These are phyloP conservation scores for Flaveria trinervia DNA, from an alignment of 129 eudicot species.

Conservation along the genomic window DNA sequence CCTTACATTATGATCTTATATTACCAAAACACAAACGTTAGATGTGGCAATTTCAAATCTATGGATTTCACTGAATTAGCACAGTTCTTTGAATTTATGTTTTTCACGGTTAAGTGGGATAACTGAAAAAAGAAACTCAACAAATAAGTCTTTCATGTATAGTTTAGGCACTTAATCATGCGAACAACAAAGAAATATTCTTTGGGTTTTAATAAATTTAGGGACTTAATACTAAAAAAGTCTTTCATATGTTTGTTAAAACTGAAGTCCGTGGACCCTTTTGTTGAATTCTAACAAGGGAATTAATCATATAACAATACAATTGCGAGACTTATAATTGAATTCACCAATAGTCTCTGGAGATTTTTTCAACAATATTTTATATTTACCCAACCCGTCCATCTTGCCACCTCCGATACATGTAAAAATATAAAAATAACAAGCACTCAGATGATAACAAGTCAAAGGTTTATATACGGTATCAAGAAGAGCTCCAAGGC, in stretches of 20 bases:
- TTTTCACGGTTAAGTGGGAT: not conserved
- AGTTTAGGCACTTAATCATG: not conserved
- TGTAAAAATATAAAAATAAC: not conserved
- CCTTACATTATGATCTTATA: not conserved
- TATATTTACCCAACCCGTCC: not conserved
- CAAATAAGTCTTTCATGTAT: not conserved
- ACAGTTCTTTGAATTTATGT: not conserved
- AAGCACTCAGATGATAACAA: not conserved
- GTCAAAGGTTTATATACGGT: slow-evolving; percentile 49
- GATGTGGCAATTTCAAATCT: not conserved
- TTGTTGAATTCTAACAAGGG: not conserved
- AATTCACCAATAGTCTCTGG: not conserved
- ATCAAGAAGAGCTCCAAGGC: slow-evolving; percentile 96
- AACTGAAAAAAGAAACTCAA: not conserved
- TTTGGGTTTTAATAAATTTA: not conserved
- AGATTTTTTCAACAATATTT: not conserved
- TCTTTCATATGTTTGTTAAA: not conserved
- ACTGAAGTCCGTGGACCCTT: not conserved
- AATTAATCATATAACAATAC: not conserved
- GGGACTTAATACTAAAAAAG: not conserved
- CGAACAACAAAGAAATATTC: not conserved
- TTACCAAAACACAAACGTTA: not conserved
- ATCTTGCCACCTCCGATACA: slow-evolving; percentile 9
- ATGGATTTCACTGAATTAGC: not conserved
- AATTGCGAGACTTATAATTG: not conserved